Conservation (phyloP, 164 flowering plant genomes). For the Santalum album region DNA sequence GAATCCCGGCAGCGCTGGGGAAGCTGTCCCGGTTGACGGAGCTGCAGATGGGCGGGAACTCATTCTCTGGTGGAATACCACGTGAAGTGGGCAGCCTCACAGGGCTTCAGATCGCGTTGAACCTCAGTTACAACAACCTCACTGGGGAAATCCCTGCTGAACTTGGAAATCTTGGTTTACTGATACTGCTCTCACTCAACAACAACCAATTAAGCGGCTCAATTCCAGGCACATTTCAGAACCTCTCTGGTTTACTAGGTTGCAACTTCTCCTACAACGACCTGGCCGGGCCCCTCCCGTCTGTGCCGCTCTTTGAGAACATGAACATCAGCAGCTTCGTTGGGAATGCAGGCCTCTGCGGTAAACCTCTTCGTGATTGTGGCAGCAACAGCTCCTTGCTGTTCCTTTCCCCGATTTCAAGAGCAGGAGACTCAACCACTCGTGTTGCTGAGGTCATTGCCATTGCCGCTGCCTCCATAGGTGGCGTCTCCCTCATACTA, state of each 20-base stretch:
- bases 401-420: background rate
- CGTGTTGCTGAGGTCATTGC: background rate
- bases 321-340: background rate
- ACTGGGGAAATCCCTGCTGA: background rate
- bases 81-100: background rate
- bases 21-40: constrained; percentile 1
- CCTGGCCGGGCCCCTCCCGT: background rate
- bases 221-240: background rate
- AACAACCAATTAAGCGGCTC: constrained; percentile 10
- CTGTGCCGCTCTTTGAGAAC: background rate
- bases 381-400: too few species aligned
- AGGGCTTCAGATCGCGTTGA: background rate
- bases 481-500: background rate
- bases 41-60: constrained; percentile 6
- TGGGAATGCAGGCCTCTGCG: constrained; percentile 2
- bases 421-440: too few species aligned
- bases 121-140: constrained; percentile 8
- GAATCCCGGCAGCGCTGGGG: background rate
- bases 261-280: constrained; percentile 10
- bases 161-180: background rate
- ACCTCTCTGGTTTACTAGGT: background rate
- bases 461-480: background rate
- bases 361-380: background rate
- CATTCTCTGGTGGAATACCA: background rate
- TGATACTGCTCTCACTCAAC: background rate